A percentile compares a stretch with the other conserved stretches of the same genome.
Conservation (phyloP, 495 filamentous ascomycete species). For the Recurvomyces mirabilis region DNA sequence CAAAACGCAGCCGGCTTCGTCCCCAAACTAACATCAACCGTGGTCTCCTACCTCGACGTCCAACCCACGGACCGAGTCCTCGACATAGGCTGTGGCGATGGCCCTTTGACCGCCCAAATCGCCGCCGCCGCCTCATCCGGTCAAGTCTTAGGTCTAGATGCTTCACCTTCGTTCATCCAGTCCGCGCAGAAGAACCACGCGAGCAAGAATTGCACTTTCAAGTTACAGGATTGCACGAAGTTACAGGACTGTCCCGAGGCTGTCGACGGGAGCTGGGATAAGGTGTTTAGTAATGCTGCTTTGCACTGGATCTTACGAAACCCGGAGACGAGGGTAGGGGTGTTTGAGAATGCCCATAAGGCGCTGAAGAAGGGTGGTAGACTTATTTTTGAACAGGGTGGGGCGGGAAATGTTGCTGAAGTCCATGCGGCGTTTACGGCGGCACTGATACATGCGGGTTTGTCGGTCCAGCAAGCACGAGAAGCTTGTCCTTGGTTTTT, state of each 20-base stretch:
- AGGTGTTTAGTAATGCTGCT: constrained; percentile 69
- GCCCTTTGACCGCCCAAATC: constrained; percentile 49
- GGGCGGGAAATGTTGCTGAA: constrained; percentile 57
- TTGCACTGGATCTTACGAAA: constrained; percentile 65
- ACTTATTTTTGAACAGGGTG: constrained; percentile 67
- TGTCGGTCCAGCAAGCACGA: constrained; percentile 38
- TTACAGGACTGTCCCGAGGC: constrained; percentile 25
- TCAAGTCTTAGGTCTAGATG: constrained; percentile 52
- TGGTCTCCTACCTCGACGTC: constrained; percentile 54
- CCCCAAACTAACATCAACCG: constrained; percentile 51
- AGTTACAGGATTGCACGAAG: constrained; percentile 38
- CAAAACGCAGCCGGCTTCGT: constrained; percentile 59
- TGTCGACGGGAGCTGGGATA: constrained; percentile 37
- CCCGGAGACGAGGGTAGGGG: constrained; percentile 27
- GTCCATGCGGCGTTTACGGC: constrained; percentile 47
- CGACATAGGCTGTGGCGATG: constrained; percentile 70
- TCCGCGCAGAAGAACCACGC: constrained; percentile 37
- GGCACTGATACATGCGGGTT: constrained; percentile 41
- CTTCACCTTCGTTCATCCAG: constrained; percentile 54
- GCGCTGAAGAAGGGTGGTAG: constrained; percentile 46
- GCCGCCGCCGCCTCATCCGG: constrained; percentile 31
- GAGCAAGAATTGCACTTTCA: constrained; percentile 29
- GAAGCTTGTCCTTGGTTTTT: constrained; percentile 63
- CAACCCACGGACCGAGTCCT: constrained; percentile 49
- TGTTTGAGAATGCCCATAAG: constrained; percentile 37